phyloP scores from a whole-genome alignment of 148 eudicot species.

The Rhododendron griersonianum region DNA sequence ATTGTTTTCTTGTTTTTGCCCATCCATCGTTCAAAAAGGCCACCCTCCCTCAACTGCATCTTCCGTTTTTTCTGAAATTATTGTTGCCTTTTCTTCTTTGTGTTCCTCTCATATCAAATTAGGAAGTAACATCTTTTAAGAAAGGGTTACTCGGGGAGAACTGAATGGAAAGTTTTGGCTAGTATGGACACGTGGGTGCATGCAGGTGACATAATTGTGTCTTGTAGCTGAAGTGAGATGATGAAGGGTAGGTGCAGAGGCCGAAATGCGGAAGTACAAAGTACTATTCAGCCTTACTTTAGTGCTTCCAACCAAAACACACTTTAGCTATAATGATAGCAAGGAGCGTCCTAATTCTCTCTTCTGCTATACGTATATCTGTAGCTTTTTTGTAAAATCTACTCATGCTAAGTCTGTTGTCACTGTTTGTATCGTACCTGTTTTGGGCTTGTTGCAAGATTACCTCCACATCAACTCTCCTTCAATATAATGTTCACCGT shows the following conservation, averaged over 20 bases:
- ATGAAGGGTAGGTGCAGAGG: background rate
- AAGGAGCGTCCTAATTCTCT: background rate
- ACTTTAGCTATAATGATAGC: background rate
- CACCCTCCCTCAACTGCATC: background rate
- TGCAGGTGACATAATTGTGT: background rate
- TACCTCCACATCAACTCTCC: background rate
- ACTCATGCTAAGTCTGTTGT: background rate
- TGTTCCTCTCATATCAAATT: background rate
- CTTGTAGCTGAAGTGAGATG: background rate
- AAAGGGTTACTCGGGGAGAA: background rate
- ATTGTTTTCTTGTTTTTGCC: background rate
- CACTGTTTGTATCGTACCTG: background rate
- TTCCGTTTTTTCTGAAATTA: slow-evolving; percentile 1
- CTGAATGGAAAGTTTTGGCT: background rate
- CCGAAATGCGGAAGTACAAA: background rate
- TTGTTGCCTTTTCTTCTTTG: background rate
- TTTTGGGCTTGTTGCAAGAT: background rate
- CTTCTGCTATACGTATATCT: background rate
- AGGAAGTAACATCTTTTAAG: background rate
- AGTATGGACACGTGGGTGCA: background rate
- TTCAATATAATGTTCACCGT: background rate
- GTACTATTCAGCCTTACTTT: background rate
- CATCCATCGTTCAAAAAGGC: background rate
- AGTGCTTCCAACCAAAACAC: background rate
- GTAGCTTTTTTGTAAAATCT: background rate